phyloP scores from a whole-genome alignment of 2,329 filamentous ascomycete genomes.

The Aspergillus glaucus region DNA sequence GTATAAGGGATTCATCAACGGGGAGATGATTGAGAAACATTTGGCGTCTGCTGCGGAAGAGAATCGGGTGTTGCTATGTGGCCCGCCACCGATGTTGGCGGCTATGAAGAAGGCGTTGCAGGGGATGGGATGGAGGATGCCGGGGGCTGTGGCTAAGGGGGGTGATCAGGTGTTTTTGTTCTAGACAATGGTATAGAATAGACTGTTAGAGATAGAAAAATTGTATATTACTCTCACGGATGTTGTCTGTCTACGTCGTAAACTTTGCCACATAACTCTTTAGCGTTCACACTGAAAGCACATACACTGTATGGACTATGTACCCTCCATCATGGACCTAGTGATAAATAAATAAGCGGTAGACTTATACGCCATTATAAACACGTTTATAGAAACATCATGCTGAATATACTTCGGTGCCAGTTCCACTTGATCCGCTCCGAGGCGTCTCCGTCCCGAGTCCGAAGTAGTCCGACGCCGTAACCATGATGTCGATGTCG shows the following conservation, averaged over 20 bases:
- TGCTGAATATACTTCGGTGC: too few relatives aligned
- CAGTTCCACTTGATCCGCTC: background rate
- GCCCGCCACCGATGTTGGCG: slow-evolving; percentile 54
- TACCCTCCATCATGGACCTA: too few relatives aligned
- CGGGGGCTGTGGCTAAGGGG: slow-evolving; percentile 45
- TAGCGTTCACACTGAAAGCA: too few relatives aligned
- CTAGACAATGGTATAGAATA: slow-evolving; percentile 18
- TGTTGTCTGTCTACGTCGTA: too few relatives aligned
- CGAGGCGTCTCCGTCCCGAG: slow-evolving; percentile 23
- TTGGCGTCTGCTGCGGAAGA: slow-evolving; percentile 38
- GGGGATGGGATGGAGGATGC: slow-evolving; percentile 45
- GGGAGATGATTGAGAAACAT: slow-evolving; percentile 45
- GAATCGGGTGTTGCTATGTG: slow-evolving; percentile 52
- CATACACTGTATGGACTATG: too few relatives aligned
- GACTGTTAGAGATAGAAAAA: background rate
- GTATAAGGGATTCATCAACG: slow-evolving; percentile 45
- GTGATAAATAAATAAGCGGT: too few relatives aligned
- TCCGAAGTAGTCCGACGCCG: slow-evolving; percentile 5
- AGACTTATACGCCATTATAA: too few relatives aligned
- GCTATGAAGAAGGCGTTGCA: slow-evolving; percentile 47
- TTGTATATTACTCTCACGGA: too few relatives aligned
- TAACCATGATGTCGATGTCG: background rate
- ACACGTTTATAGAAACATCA: too few relatives aligned
- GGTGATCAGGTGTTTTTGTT: slow-evolving; percentile 50
- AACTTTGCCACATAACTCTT: too few relatives aligned